These are phyloP conservation scores for Brassica incana DNA, from an alignment of 345 rosid species.

Conservation along the genomic window DNA sequence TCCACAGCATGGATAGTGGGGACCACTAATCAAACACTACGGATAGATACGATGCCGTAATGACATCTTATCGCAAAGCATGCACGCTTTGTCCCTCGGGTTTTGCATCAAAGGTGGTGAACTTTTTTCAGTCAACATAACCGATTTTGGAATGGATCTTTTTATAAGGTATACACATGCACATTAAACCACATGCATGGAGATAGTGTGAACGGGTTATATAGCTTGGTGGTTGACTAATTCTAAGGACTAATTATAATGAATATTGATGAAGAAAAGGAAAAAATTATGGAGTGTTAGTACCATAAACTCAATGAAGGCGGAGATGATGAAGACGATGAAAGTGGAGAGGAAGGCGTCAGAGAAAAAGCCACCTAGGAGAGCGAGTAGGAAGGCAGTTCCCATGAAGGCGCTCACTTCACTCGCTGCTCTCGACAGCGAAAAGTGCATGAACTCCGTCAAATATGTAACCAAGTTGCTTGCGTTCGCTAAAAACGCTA, in stretches of 20 bases:
- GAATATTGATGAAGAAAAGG: background rate
- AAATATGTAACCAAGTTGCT: constrained; percentile 72
- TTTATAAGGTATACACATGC: background rate
- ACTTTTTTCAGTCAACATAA: background rate
- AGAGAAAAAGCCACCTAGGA: constrained; percentile 73
- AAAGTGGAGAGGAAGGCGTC: constrained; percentile 68
- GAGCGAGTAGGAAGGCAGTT: constrained; percentile 69
- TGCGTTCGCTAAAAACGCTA: constrained; percentile 73
- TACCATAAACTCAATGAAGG: constrained; percentile 66
- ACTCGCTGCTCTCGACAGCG: constrained; percentile 57
- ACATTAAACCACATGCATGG: background rate
- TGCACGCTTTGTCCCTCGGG: background rate
- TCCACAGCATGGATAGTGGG: background rate
- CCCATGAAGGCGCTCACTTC: constrained; percentile 76
- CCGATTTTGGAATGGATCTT: background rate
- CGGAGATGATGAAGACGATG: constrained; percentile 59
- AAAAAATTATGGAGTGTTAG: background rate
- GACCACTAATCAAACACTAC: background rate
- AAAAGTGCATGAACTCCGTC: constrained; percentile 55
- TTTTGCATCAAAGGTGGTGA: background rate
- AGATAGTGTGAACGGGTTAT: background rate
- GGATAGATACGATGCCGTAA: background rate
- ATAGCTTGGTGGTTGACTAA: background rate
- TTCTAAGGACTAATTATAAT: background rate
- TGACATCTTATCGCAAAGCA: background rate